Conservation (phyloP, 2,329 filamentous ascomycete genomes). For the Diaporthe humulicola region DNA sequence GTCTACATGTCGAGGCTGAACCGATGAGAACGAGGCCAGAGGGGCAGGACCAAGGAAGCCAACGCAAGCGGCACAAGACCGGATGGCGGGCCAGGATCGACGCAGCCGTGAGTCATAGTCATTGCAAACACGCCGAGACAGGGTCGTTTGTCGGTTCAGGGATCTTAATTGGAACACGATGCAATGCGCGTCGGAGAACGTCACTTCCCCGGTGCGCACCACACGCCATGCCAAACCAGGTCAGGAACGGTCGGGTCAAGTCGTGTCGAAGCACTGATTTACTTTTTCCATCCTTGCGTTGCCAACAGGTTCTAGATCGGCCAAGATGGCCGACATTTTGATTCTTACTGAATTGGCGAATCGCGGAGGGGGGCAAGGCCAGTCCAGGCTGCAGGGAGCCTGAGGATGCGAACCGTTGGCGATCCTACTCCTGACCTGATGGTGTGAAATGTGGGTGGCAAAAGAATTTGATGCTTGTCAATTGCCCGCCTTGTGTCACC, state of each 20-base stretch:
- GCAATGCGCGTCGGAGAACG: constrained; percentile 32
- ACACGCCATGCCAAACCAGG: constrained; percentile 22
- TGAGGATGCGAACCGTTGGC: constrained; percentile 11
- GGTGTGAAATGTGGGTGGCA: background rate
- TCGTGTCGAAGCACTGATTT: background rate
- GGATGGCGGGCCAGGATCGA: constrained; percentile 16
- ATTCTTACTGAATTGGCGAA: constrained; percentile 31
- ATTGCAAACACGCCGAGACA: constrained; percentile 37
- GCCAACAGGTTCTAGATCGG: background rate
- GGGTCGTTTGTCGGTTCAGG: constrained; percentile 32
- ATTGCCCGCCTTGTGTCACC: background rate
- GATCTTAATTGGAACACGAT: constrained; percentile 38
- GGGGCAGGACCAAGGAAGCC: background rate
- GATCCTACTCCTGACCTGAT: background rate
- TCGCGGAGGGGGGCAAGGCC: background rate
- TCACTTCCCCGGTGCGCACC: constrained; percentile 28
- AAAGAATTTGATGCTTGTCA: background rate
- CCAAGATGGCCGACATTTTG: background rate
- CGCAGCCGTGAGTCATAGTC: constrained; percentile 38
- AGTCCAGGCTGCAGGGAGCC: constrained; percentile 31
- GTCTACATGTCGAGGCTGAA: background rate
- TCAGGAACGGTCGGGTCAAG: constrained; percentile 5
- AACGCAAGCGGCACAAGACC: constrained; percentile 23
- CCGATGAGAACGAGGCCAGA: background rate
- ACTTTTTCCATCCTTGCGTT: constrained; percentile 17